A percentile compares a stretch with the other conserved stretches of the same genome.
These are phyloP conservation scores for Seminavis robusta DNA, from an alignment of 108 stramenopile genomes.

Conservation along the genomic window DNA sequence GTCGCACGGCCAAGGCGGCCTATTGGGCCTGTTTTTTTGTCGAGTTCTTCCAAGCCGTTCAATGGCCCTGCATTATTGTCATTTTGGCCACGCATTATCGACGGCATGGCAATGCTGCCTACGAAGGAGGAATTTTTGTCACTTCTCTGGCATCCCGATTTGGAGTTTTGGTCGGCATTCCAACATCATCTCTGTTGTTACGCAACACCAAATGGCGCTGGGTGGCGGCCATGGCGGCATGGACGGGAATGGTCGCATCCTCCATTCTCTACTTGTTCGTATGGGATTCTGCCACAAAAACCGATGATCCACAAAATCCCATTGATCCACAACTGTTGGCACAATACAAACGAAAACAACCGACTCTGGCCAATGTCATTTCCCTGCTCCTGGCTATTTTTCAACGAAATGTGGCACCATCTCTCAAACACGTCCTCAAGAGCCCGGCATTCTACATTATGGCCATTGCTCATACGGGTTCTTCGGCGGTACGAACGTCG, in stretches of 20 bases:
- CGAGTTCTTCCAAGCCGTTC: slow-evolving; percentile 68
- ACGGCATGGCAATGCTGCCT: slow-evolving; percentile 29
- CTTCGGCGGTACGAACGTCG: slow-evolving; percentile 61
- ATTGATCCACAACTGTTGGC: slow-evolving; percentile 22
- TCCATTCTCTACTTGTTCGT: slow-evolving; percentile 52
- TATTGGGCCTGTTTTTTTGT: slow-evolving; percentile 59
- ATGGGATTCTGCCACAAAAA: slow-evolving; percentile 51
- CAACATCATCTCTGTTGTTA: slow-evolving; percentile 50
- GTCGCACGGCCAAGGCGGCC: slow-evolving; percentile 29
- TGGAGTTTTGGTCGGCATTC: slow-evolving; percentile 67
- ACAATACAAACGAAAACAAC: background rate
- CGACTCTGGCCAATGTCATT: background rate
- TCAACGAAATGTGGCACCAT: slow-evolving; percentile 47
- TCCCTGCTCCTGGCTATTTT: slow-evolving; percentile 5
- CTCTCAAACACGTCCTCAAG: slow-evolving; percentile 44
- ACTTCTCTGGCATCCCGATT: slow-evolving; percentile 68
- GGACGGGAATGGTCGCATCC: slow-evolving; percentile 20
- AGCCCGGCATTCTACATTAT: slow-evolving; percentile 79
- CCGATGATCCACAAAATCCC: slow-evolving; percentile 78
- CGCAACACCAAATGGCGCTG: slow-evolving; percentile 52
- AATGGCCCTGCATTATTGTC: slow-evolving; percentile 72
- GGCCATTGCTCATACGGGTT: slow-evolving; percentile 74
- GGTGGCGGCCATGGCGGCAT: slow-evolving; percentile 49
- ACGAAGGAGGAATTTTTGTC: slow-evolving; percentile 68
- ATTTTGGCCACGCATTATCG: slow-evolving; percentile 72